These are phyloP conservation scores for Backusella sp. DNA, from an alignment of 192 early-diverging fungal genomes.

Conservation along the genomic window DNA sequence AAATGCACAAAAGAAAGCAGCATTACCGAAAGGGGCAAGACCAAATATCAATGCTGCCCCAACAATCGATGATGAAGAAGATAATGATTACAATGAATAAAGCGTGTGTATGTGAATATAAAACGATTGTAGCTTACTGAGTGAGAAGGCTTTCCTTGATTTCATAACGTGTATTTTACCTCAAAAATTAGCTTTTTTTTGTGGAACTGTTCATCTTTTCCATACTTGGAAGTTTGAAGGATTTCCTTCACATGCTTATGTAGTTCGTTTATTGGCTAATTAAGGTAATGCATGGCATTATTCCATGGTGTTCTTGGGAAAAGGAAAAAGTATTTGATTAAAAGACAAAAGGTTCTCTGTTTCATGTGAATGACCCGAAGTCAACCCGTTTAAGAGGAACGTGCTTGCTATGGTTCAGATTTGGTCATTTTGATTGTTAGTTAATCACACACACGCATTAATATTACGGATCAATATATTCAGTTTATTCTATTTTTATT, in stretches of 20 bases:
- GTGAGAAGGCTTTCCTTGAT: neutral
- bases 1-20: slow-evolving; percentile 27
- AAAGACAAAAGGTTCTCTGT: neutral
- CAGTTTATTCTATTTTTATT: neutral
- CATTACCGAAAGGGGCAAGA: slow-evolving; percentile 49
- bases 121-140: neutral
- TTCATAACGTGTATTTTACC: neutral
- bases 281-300: neutral
- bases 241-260: neutral
- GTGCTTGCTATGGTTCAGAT: neutral
- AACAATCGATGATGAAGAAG: slow-evolving; percentile 47
- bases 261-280: neutral
- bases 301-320: neutral
- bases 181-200: neutral
- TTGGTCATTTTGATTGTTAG: neutral
- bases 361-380: neutral
- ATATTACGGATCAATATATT: neutral
- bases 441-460: neutral
- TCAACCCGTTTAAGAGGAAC: neutral
- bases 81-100: neutral
- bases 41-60: slow-evolving; percentile 72
- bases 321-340: neutral
- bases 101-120: neutral
- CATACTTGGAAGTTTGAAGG: neutral
- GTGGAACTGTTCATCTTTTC: neutral